Evolutionary conservation across 805 yeast species (phyloP).

Genomic region (Wickerhamiella kurtzmanii): DNA sequence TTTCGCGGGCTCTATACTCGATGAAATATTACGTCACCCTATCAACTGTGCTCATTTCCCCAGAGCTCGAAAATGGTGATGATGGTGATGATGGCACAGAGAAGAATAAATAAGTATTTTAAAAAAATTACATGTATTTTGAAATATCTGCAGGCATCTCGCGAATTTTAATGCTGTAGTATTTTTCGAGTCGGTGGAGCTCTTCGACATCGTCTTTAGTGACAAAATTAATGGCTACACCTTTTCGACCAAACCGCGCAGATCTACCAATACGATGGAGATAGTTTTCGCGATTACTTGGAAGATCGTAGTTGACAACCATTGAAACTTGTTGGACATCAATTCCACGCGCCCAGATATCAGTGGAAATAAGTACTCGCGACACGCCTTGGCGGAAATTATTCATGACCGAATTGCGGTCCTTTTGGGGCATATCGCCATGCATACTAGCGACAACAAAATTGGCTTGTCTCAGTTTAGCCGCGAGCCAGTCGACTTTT

Average conservation of each 20-base stretch:
- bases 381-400: conserved; percentile 91
- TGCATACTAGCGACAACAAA: conserved; percentile 94
- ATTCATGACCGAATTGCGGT: conserved; percentile 87
- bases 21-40: neutral
- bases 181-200: conserved; percentile 72
- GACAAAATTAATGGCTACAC: conserved; percentile 84
- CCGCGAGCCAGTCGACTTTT: conserved; percentile 85
- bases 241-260: conserved; percentile 97
- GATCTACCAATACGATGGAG: conserved; percentile 97
- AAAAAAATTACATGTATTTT: conserved; percentile 12
- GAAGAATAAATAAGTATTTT: neutral
- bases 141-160: conserved; percentile 78
- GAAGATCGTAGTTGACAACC: conserved; percentile 91
- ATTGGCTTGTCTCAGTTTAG: conserved; percentile 60
- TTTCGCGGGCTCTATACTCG: neutral
- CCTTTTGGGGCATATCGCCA: conserved; percentile 92
- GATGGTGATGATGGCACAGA: no score
- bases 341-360: conserved; percentile 95
- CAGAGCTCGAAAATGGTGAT: no score
- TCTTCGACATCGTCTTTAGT: conserved; percentile 63
- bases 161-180: conserved; percentile 74
- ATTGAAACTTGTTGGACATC: conserved; percentile 96
- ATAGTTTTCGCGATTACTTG: conserved; percentile 85
- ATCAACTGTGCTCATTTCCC: no score
- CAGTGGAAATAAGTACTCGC: conserved; percentile 89